phyloP scores from a whole-genome alignment of 1,139 yeast genomes.

The Cylindricascospora bacillispora region DNA sequence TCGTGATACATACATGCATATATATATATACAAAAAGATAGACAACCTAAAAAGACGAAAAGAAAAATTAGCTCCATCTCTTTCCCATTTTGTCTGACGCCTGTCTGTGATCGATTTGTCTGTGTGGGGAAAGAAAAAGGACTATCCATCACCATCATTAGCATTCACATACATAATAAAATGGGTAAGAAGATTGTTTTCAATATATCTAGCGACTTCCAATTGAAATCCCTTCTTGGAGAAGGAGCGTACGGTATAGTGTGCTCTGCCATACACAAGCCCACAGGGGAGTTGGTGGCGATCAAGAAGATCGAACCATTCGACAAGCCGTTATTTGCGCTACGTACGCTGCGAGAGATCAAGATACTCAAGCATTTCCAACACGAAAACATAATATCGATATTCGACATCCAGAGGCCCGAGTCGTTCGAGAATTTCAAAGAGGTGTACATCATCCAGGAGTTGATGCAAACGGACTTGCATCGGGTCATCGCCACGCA shows the following conservation, averaged over 20 bases:
- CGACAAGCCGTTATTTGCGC: conserved; percentile 81
- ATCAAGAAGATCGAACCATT: conserved; percentile 92
- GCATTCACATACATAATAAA: no score
- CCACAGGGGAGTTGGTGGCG: conserved; percentile 83
- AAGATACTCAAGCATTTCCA: conserved; percentile 76
- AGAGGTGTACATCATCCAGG: conserved; percentile 89
- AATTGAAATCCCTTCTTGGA: conserved; percentile 71
- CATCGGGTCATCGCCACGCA: conserved; percentile 86
- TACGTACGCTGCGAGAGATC: conserved; percentile 80
- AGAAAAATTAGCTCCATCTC: no score
- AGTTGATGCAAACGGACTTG: conserved; percentile 90
- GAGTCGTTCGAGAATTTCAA: conserved; percentile 57
- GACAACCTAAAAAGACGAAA: no score
- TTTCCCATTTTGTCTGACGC: no score
- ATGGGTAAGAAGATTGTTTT: conserved; percentile 46
- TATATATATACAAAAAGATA: no score
- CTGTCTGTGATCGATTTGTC: no score
- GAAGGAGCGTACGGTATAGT: conserved; percentile 99
- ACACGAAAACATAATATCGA: conserved; percentile 86
- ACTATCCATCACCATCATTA: no score
- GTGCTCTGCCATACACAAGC: conserved; percentile 82
- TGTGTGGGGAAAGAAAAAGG: no score
- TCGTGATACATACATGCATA: no score
- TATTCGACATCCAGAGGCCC: conserved; percentile 86
- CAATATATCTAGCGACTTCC: conserved; percentile 81